phyloP scores from a whole-genome alignment of 345 rosid species.

The Cardamine occulta region DNA sequence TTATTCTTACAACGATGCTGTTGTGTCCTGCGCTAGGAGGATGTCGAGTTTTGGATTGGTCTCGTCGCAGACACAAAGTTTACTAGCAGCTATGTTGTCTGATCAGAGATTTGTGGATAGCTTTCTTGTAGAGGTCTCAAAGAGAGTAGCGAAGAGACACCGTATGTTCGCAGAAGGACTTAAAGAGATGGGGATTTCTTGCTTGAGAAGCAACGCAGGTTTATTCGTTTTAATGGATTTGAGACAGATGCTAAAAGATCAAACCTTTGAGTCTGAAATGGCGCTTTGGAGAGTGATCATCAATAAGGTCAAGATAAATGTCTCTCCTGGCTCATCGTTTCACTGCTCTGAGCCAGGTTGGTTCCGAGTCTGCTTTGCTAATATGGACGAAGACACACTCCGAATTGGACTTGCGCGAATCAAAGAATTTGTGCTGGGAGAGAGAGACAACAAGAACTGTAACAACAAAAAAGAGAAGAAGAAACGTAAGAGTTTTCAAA shows the following conservation, averaged over 20 bases:
- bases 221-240: constrained; percentile 41
- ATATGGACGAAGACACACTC: constrained; percentile 45
- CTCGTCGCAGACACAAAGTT: constrained; percentile 61
- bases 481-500: constrained; percentile 44
- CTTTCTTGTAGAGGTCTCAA: constrained; percentile 19
- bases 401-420: constrained; percentile 27
- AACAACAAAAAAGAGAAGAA: constrained; percentile 28
- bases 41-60: constrained; percentile 67
- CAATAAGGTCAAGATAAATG: constrained; percentile 41
- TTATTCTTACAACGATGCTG: constrained; percentile 54
- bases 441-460: background rate
- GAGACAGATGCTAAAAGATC: constrained; percentile 25
- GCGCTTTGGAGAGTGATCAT: constrained; percentile 31
- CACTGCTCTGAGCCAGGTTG: constrained; percentile 47
- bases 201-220: constrained; percentile 41
- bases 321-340: constrained; percentile 45
- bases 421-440: constrained; percentile 33
- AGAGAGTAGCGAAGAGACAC: constrained; percentile 40
- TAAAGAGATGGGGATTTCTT: constrained; percentile 36
- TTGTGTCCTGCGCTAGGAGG: constrained; percentile 55
- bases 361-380: constrained; percentile 45
- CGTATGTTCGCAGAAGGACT: constrained; percentile 34
- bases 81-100: constrained; percentile 46
- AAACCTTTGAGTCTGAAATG: constrained; percentile 34
- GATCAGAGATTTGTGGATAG: constrained; percentile 32